These are phyloP conservation scores for Podila verticillata DNA, from an alignment of 192 early-diverging fungal species.

Conservation along the genomic window DNA sequence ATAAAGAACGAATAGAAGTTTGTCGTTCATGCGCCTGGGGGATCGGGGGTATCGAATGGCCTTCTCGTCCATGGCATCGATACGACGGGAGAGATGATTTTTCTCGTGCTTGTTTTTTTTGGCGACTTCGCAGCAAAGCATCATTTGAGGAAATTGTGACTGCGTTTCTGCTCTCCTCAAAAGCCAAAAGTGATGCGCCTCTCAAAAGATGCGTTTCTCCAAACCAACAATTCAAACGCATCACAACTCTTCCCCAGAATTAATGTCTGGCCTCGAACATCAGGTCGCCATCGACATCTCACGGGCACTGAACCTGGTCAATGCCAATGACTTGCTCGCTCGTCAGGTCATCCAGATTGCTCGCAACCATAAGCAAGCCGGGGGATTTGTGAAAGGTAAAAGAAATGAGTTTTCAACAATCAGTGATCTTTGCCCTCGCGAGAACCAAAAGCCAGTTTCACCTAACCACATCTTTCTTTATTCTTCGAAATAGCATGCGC, in stretches of 20 bases:
- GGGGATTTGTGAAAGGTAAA: conserved; percentile 60
- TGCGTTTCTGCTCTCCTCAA: too few relatives aligned
- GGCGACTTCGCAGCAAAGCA: too few relatives aligned
- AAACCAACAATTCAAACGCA: not conserved
- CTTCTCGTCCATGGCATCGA: too few relatives aligned
- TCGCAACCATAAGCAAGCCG: conserved; percentile 52
- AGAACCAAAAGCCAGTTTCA: too few relatives aligned
- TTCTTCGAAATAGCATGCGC: conserved; percentile 51
- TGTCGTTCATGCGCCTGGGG: too few relatives aligned
- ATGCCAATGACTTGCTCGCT: conserved; percentile 65
- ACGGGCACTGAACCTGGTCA: conserved; percentile 62
- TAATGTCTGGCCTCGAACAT: conserved; percentile 52
- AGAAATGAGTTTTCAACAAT: not conserved
- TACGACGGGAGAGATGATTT: too few relatives aligned
- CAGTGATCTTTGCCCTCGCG: not conserved
- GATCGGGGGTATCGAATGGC: too few relatives aligned
- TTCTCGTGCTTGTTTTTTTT: too few relatives aligned
- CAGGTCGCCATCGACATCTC: conserved; percentile 65
- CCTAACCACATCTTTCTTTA: not conserved
- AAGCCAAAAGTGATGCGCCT: too few relatives aligned
- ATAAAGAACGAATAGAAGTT: too few relatives aligned
- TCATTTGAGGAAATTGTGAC: too few relatives aligned
- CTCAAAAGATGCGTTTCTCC: too few relatives aligned
- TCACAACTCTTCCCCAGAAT: not conserved
- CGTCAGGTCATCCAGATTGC: conserved; percentile 64